Base-by-base conservation (phyloP, 768 basidiomycete genomes). In the Suillus fuscotomentosus region DNA sequence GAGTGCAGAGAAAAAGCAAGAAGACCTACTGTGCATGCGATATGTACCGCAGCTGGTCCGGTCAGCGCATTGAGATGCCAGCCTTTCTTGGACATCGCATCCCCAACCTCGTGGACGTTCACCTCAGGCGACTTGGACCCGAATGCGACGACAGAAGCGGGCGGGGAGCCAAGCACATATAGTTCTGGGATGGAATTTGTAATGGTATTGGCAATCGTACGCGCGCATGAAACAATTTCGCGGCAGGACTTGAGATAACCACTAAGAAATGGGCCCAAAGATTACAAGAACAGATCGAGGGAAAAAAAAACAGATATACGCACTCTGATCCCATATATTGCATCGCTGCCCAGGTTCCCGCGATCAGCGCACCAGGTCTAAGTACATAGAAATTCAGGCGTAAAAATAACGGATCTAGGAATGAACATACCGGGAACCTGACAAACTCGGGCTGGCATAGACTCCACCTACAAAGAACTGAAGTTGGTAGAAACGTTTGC, bases 291-390 rank as follows among this genome's bases (percentile, higher is more conserved):
- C 34, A 51, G 60, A 61, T 31, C 5, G 34, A 11, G 8, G 47
- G 1, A 2, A 39, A 27, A 27, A 27, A 31, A 53, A 22, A 47
- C 13, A 61, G 45, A 22, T 27, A 15, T 2, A 81, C 89, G 60
- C 72, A 95, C 93, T 90, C 83, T 65, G 88, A 82, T 36, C 97
- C 97, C 80, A 98, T 90, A 74, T 93, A 87, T 67, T 97, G 91
- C 88, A 99, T 90, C 2, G 95, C 94, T 8, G 97, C 97, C 95
- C 95, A 99, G 36, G 95, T 89, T 54, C 93, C 97, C 31, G 97
- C 97, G 65, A 99, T 90, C 66, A 98, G 79, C 0, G 95, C 88
- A 7, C 97, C 97, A 0, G 96, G 93, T 45, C 96, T 94, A 17
- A 17, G 47, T 24, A 17, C 9, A 13, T 3, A 34, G 20, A 14